Base-by-base conservation (phyloP, 2,329 filamentous ascomycete genomes). In the Paraphaeosphaeria sporulosa region DNA sequence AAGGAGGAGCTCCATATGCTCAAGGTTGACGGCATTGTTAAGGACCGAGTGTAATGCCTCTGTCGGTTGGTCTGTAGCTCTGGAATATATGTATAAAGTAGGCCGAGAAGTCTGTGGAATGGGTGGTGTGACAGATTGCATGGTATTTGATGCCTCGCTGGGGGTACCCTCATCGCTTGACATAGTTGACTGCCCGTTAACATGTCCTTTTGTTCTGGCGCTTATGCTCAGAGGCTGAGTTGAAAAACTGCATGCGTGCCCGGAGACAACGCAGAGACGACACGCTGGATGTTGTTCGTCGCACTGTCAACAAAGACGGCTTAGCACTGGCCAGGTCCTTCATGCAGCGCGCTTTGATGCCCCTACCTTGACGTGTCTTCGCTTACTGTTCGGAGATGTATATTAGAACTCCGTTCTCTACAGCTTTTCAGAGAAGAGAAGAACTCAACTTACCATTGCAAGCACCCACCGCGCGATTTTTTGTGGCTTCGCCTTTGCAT, bases 1-100 rank as follows among this genome's bases (percentile, higher is more conserved):
- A 23, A 75, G 61, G 34, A 79, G 64, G 19, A 79, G 73, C 49
- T 79, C 75, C 67, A 75, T 75, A 59, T 79, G 77, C 34, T 66
- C 60, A 25, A 73, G 50, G 23, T 79, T 79, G 38, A 79, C 61
- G 21, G 53, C 34, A 3, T 64, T 57, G 7, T 67, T 59, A 7
- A 48, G 12, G n/a, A 30, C 15, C 6, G 53, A 15, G 12, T 62
- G 42, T 8, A 44, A 30, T 13, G 38, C 27, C 25, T 30, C 32
- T 38, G 17, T 25, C 15, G 30, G 43, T 17, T 49, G 42, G 13
- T 30, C 32, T 38, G 17, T 25, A 15, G 25, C 40, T 19, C 44
- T 36, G 13, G 23, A 44, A 34, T 17, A 19, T 19, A 47, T 46
- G 6, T 34, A 23, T 27, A 49, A 15, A 13, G 27, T 8, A 42